Evolutionary conservation across 139 green algal species (phyloP).

Genomic region (Trebouxia sp.): DNA sequence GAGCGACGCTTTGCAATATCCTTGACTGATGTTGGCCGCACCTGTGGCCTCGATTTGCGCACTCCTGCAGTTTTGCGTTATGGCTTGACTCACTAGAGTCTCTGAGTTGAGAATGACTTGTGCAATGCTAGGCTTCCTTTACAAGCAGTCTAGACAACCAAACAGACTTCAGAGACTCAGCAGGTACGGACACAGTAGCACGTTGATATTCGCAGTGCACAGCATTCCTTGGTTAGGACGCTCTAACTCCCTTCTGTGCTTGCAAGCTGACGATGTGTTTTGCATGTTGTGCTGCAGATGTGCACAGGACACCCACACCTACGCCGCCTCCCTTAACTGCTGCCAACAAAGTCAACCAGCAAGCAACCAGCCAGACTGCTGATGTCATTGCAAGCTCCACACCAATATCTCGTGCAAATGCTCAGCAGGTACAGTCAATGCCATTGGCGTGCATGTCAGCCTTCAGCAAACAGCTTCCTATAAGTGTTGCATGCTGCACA

Average conservation of each 20-base stretch:
- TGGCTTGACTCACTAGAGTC: no score
- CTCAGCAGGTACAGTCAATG: background rate
- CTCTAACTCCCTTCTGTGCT: no score
- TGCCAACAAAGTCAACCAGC: background rate
- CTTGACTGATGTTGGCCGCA: no score
- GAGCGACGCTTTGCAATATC: no score
- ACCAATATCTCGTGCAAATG: background rate
- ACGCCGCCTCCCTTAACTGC: background rate
- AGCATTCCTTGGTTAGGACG: no score
- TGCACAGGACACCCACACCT: background rate
- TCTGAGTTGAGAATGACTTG: no score
- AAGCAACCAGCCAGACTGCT: conserved; percentile 1
- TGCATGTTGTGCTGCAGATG: background rate
- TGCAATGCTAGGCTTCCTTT: background rate
- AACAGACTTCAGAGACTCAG: background rate
- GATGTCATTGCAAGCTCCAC: background rate
- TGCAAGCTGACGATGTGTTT: background rate
- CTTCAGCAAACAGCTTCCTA: no score
- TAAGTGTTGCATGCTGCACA: no score
- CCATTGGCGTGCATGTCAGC: no score
- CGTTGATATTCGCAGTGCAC: no score
- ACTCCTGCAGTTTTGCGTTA: no score
- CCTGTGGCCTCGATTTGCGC: no score
- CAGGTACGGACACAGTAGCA: background rate
- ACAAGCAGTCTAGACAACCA: conserved; percentile 7